Conservation (phyloP, 768 basidiomycete genomes). For the Phanerochaete carnosa region DNA sequence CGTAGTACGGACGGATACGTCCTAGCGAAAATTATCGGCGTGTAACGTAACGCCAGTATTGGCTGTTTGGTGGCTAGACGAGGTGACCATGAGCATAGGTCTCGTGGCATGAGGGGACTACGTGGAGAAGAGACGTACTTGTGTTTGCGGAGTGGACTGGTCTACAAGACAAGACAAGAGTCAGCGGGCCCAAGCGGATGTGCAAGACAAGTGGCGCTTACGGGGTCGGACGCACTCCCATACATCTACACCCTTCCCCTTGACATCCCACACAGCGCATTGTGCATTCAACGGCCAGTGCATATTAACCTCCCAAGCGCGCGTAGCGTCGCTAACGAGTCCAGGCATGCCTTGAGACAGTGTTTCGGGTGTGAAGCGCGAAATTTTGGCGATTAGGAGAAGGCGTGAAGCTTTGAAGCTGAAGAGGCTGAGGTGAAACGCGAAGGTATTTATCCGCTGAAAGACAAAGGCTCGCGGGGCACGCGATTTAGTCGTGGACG, state of each 20-base stretch:
- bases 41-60: constrained; percentile 48
- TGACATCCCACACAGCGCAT: constrained; percentile 69
- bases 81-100: constrained; percentile 1
- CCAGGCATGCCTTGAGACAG: constrained; percentile 7
- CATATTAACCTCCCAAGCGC: constrained; percentile 68
- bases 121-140: constrained; percentile 18
- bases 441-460: constrained; percentile 4
- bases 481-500: neutral
- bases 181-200: neutral
- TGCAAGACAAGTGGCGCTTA: constrained; percentile 34
- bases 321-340: constrained; percentile 60
- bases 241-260: constrained; percentile 64
- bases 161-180: constrained; percentile 35
- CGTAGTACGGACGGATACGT: constrained; percentile 1
- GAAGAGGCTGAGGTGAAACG: neutral
- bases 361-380: neutral
- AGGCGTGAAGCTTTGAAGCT: neutral
- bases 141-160: constrained; percentile 53
- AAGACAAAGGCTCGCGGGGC: neutral
- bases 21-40: constrained; percentile 30
- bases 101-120: neutral
- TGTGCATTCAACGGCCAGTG: constrained; percentile 64
- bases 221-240: constrained; percentile 74
- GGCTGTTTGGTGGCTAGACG: constrained; percentile 38
- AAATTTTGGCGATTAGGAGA: constrained; percentile 3